Evolutionary conservation across 148 eudicot genomes (phyloP).

Genomic region (Camellia granthamiana): DNA sequence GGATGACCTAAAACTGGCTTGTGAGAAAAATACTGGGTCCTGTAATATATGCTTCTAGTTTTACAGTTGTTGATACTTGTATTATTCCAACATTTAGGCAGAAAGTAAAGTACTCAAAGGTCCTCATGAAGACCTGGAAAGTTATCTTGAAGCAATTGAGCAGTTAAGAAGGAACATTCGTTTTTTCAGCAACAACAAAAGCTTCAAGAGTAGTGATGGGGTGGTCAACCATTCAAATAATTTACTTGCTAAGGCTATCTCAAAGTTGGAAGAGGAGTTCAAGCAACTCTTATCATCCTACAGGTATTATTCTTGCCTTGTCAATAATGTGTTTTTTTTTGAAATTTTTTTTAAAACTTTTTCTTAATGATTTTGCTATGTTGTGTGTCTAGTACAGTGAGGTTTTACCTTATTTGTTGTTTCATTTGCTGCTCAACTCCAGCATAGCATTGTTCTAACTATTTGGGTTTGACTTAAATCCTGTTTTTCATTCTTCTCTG

Average conservation of each 20-base stretch:
- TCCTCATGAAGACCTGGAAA: slow-evolving; percentile 92
- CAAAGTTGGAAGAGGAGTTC: slow-evolving; percentile 94
- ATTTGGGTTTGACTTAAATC: background rate
- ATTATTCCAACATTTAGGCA: slow-evolving; percentile 49
- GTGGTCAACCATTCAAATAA: slow-evolving; percentile 69
- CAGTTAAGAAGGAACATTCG: slow-evolving; percentile 72
- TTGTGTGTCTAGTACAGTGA: background rate
- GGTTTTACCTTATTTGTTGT: background rate
- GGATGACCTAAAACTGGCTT: too few relatives aligned
- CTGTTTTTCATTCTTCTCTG: background rate
- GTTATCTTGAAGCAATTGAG: slow-evolving; percentile 91
- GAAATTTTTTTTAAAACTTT: background rate
- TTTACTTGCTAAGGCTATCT: slow-evolving; percentile 78
- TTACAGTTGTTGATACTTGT: background rate
- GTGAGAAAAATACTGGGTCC: background rate
- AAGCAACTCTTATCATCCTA: slow-evolving; percentile 68
- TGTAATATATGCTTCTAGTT: background rate
- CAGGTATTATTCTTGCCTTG: slow-evolving; percentile 45
- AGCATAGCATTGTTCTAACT: background rate
- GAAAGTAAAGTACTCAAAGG: slow-evolving; percentile 90
- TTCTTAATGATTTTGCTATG: background rate
- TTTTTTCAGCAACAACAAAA: slow-evolving; percentile 78
- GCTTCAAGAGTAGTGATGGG: slow-evolving; percentile 86
- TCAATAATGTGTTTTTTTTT: background rate
- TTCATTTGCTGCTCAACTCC: background rate